phyloP scores from a whole-genome alignment of 148 eudicot species.

The Chenopodium berlandieri region DNA sequence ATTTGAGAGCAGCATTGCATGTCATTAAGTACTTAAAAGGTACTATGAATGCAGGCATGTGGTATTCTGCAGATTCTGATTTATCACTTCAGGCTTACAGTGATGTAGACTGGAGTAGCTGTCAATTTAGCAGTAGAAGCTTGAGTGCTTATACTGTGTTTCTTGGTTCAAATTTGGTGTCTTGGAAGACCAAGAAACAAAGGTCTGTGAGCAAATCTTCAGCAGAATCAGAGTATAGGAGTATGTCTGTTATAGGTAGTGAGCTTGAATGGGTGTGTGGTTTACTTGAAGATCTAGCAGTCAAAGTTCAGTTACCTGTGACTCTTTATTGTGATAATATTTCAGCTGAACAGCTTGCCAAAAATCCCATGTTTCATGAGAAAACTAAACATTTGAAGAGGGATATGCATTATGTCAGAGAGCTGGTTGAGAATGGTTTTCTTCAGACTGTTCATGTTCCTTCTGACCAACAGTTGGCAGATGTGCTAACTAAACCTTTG shows the following conservation, averaged over 20 bases:
- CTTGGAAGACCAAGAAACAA: conserved; percentile 11
- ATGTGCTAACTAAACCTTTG: not conserved
- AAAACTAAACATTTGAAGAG: conserved; percentile 12
- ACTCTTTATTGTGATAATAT: not conserved
- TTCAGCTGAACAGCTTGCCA: not conserved
- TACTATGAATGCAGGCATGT: no score
- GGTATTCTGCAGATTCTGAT: no score
- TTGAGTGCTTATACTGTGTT: not conserved
- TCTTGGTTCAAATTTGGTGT: not conserved
- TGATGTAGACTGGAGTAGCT: conserved; percentile 1
- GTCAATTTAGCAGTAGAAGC: not conserved
- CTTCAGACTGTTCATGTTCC: not conserved
- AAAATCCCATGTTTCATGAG: not conserved
- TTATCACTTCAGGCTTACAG: not conserved
- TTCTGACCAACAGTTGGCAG: not conserved
- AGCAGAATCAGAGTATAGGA: not conserved
- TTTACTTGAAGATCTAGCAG: not conserved
- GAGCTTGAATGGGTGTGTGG: not conserved
- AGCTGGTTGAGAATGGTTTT: not conserved
- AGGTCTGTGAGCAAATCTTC: not conserved
- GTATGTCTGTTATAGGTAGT: not conserved
- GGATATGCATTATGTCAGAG: not conserved
- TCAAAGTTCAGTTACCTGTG: not conserved
- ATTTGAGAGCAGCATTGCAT: no score
- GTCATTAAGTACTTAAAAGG: no score